phyloP scores from a whole-genome alignment of 331 rosid genomes.

The Ulmus americana region DNA sequence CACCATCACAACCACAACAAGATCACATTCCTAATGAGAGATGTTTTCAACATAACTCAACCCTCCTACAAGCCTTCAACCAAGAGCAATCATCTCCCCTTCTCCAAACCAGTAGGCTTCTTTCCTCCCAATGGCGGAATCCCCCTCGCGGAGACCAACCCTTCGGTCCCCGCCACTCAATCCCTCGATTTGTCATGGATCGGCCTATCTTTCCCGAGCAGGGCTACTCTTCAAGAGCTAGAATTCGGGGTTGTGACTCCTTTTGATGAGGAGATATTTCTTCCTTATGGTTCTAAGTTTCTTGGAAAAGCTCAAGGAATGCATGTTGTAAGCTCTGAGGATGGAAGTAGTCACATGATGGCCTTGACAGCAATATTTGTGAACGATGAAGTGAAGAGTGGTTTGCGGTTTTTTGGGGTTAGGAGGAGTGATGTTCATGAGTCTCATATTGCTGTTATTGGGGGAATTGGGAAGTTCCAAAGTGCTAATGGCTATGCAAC shows the following conservation, averaged over 20 bases:
- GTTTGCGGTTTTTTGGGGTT: slow-evolving; percentile 52
- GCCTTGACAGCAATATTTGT: slow-evolving; percentile 44
- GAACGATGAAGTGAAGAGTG: slow-evolving; percentile 29
- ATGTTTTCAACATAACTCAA: slow-evolving; percentile 35
- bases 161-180: slow-evolving; percentile 27
- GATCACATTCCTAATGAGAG: slow-evolving; percentile 52
- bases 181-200: slow-evolving; percentile 43
- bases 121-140: slow-evolving; percentile 45
- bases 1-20: slow-evolving; percentile 35
- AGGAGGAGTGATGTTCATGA: slow-evolving; percentile 40
- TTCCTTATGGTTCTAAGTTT: slow-evolving; percentile 14
- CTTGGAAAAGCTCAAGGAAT: slow-evolving; percentile 66
- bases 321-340: slow-evolving; percentile 50
- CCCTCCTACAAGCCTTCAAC: slow-evolving; percentile 28
- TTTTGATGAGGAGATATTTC: slow-evolving; percentile 45
- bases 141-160: slow-evolving; percentile 41
- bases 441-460: slow-evolving; percentile 77
- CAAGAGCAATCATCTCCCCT: slow-evolving; percentile 31
- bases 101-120: slow-evolving; percentile 48
- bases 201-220: slow-evolving; percentile 53
- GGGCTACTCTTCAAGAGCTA: slow-evolving; percentile 50
- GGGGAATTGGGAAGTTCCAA: slow-evolving; percentile 63
- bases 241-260: slow-evolving; percentile 45
- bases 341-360: slow-evolving; percentile 59
- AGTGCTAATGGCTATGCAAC: slow-evolving; percentile 85